Conservation (phyloP, 2,329 filamentous ascomycete species). For the Paecilomyces sp. region DNA sequence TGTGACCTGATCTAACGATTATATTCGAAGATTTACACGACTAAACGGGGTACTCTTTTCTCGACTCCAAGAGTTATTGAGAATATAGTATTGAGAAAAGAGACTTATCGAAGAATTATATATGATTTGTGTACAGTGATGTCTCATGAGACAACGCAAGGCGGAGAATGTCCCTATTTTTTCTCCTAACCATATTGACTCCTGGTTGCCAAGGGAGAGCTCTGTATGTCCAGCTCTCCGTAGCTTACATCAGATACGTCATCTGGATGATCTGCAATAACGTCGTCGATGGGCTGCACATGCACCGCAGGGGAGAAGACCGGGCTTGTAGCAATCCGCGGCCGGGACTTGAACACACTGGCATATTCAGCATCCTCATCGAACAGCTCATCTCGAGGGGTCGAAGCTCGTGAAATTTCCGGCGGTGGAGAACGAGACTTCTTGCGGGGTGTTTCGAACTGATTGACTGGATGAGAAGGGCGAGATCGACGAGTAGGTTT, state of each 20-base stretch:
- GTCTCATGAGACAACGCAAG: background rate
- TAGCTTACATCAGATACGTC: constrained; percentile 1
- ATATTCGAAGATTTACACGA: background rate
- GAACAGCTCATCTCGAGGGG: constrained; percentile 63
- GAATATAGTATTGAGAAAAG: too few species aligned
- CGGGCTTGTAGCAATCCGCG: constrained; percentile 72
- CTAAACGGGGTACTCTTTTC: background rate
- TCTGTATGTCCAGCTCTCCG: constrained; percentile 4
- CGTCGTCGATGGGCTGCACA: constrained; percentile 18
- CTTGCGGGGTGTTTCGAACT: constrained; percentile 47
- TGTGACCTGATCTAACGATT: background rate
- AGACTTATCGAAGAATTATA: too few species aligned
- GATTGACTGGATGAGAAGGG: constrained; percentile 46
- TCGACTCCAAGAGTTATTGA: too few species aligned
- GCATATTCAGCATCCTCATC: constrained; percentile 66
- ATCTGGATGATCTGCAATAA: constrained; percentile 1
- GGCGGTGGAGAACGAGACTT: constrained; percentile 8
- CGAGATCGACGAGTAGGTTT: constrained; percentile 18
- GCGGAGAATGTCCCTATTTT: background rate
- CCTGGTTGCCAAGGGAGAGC: constrained; percentile 6
- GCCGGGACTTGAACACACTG: constrained; percentile 77
- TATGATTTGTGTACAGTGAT: background rate
- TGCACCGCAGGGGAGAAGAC: constrained; percentile 37
- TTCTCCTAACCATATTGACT: background rate
- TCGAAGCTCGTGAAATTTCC: constrained; percentile 28